Percentiles rank a stretch among this genome's conserved stretches.
These are phyloP conservation scores for Syzygium syzygioides DNA, from an alignment of 441 rosid species.

Conservation along the genomic window DNA sequence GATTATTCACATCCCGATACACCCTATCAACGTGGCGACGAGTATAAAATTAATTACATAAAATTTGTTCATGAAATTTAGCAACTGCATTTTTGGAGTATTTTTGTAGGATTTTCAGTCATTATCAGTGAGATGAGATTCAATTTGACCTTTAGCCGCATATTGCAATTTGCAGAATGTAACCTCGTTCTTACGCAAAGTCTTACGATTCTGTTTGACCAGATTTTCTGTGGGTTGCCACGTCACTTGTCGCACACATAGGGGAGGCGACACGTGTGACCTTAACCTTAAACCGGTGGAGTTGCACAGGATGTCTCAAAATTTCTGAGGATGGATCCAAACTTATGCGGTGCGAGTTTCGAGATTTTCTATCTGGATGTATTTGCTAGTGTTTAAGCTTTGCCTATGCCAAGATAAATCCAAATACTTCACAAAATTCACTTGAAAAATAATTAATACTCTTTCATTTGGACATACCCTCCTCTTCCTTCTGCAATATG, in stretches of 20 bases:
- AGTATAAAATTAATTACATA: background rate
- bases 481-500: background rate
- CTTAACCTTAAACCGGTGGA: background rate
- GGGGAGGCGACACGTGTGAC: background rate
- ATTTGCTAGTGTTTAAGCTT: background rate
- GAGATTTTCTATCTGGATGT: background rate
- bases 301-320: background rate
- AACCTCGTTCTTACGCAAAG: background rate
- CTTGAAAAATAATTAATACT: background rate
- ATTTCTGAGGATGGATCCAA: background rate
- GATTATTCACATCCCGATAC: accelerated
- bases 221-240: background rate
- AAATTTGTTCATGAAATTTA: background rate
- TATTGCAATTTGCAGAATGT: background rate
- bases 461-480: background rate
- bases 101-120: background rate
- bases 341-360: background rate
- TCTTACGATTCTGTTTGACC: background rate
- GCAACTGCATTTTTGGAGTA: background rate
- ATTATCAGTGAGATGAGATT: background rate
- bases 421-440: background rate
- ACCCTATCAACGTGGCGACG: background rate
- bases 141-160: background rate
- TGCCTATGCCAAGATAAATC: background rate
- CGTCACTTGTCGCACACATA: background rate